These are phyloP conservation scores for Dendrocalamus latiflorus DNA, from an alignment of 202 grass and related monocot genomes.

Conservation along the genomic window DNA sequence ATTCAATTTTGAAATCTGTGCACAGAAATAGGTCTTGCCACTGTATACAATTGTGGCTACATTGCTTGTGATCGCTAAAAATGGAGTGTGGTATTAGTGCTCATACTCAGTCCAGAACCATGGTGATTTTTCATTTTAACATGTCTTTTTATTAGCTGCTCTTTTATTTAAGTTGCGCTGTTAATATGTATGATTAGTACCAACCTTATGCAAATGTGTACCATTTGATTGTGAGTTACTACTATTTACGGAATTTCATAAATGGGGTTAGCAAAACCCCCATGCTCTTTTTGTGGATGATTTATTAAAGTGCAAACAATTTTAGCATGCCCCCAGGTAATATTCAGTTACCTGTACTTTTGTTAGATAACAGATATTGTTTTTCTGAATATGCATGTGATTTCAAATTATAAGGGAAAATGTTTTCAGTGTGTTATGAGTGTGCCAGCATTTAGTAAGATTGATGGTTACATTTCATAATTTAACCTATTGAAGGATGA, in stretches of 20 bases:
- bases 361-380: not conserved
- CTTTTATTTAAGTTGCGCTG: not conserved
- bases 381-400: not conserved
- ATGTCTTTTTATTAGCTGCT: not conserved
- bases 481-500: not conserved
- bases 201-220: not conserved
- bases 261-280: not conserved
- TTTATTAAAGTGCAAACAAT: not conserved
- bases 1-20: not conserved
- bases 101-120: not conserved
- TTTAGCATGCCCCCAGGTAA: not conserved
- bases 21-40: not conserved
- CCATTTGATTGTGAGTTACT: not conserved
- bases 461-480: not conserved
- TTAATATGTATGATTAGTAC: not conserved
- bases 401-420: slow-evolving; percentile 5
- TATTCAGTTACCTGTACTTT: not conserved
- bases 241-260: not conserved
- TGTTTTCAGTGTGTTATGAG: not conserved
- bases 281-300: not conserved
- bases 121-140: not conserved
- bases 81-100: not conserved
- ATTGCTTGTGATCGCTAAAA: not conserved
- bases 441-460: not conserved
- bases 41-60: not conserved